Percentiles rank a stretch among this genome's conserved stretches.
Conservation (phyloP, 352 stramenopile genomes). For the Globisporangium abappressorium region DNA sequence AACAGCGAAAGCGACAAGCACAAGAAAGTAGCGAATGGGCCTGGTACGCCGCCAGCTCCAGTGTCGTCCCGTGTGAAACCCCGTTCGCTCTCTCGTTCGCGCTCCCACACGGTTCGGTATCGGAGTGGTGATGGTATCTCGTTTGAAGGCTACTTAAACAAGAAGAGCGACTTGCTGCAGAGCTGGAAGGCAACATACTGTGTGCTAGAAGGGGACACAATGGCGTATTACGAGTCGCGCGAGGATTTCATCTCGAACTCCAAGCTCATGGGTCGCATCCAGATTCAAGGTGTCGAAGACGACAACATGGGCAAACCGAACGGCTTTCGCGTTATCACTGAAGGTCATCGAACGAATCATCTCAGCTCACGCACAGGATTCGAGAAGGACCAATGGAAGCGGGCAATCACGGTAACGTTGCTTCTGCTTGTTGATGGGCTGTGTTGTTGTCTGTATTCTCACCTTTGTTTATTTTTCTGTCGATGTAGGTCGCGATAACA, state of each 20-base stretch:
- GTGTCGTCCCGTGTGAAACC: not conserved
- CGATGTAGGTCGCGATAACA: conserved; percentile 49
- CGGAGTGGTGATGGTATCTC: conserved; percentile 62
- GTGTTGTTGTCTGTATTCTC: not conserved
- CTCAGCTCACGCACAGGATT: conserved; percentile 73
- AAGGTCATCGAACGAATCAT: conserved; percentile 67
- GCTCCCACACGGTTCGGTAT: conserved; percentile 69
- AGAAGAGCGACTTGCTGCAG: conserved; percentile 74
- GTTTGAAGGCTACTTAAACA: conserved; percentile 84
- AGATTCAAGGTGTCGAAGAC: conserved; percentile 65
- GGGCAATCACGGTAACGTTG: conserved; percentile 48
- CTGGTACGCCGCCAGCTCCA: conserved; percentile 6
- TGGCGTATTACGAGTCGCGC: conserved; percentile 76
- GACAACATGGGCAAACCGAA: conserved; percentile 64
- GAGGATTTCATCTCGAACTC: conserved; percentile 82
- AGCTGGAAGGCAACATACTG: conserved; percentile 77
- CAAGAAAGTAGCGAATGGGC: not conserved
- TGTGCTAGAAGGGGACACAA: conserved; percentile 71
- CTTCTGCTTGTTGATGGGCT: not conserved
- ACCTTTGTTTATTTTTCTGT: conserved; percentile 3
- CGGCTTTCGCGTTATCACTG: conserved; percentile 61
- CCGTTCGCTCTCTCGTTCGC: conserved; percentile 20
- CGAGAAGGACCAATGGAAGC: conserved; percentile 82
- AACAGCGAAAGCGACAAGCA: conserved; percentile 28
- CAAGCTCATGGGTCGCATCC: conserved; percentile 74